phyloP scores from a whole-genome alignment of 768 basidiomycete genomes.

The Kwoniella shandongensis region DNA sequence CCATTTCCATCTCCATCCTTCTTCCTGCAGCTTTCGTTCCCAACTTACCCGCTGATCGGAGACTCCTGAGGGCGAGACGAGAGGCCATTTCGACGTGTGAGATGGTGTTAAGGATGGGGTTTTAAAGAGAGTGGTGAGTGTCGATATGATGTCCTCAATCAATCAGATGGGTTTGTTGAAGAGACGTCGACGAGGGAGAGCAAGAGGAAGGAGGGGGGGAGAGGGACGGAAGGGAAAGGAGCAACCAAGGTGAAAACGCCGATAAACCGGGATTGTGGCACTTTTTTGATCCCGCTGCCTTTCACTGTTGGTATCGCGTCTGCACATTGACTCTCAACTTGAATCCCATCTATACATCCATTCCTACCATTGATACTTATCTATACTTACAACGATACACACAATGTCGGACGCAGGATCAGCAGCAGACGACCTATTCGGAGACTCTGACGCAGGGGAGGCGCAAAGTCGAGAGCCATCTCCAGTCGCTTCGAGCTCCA shows the following conservation, averaged over 20 bases:
- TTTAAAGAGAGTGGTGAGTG: neutral
- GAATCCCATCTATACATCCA: no score
- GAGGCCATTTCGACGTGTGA: constrained; percentile 37
- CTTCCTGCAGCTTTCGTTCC: neutral
- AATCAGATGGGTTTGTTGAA: neutral
- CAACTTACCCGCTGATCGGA: constrained; percentile 40
- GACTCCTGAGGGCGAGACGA: constrained; percentile 44
- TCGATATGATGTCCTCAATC: neutral
- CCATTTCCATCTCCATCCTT: neutral
- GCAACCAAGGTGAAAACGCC: neutral
- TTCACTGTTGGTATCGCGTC: no score
- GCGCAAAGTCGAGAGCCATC: constrained; percentile 11
- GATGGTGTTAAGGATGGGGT: constrained; percentile 9
- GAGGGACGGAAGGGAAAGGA: constrained; percentile 8
- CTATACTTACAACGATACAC: neutral
- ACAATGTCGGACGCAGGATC: constrained; percentile 37
- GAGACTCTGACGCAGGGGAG: constrained; percentile 31
- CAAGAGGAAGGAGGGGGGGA: neutral
- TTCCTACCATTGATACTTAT: constrained; percentile 1
- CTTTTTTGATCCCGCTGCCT: no score
- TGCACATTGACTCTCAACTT: no score
- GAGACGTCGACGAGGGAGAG: neutral
- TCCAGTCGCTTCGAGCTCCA: constrained; percentile 30
- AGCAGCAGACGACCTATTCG: constrained; percentile 43
- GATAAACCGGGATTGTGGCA: constrained; percentile 8